These are phyloP conservation scores for Salvia miltiorrhiza DNA, from an alignment of 257 asterid species.

Conservation along the genomic window DNA sequence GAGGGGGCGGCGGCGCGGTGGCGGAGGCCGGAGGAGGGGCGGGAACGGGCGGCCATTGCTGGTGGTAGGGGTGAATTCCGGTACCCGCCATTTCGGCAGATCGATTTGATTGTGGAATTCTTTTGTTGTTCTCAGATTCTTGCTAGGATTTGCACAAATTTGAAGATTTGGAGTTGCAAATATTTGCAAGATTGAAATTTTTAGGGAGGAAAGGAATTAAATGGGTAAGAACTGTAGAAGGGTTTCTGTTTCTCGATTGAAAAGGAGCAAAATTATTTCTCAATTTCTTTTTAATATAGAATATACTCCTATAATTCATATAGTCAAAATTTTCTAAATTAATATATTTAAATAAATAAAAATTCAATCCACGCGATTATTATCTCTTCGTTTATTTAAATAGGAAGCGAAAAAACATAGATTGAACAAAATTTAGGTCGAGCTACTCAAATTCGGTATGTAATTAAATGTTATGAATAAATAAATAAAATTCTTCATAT, in stretches of 20 bases:
- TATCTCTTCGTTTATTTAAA: too few species aligned
- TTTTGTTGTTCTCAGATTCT: not conserved
- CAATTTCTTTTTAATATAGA: not conserved
- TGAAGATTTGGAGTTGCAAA: not conserved
- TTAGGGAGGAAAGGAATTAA: not conserved
- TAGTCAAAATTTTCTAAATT: too few species aligned
- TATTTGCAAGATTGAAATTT: not conserved
- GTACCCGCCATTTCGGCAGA: slow-evolving; percentile 43
- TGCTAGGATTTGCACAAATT: not conserved
- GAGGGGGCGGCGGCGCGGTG: slow-evolving; percentile 44
- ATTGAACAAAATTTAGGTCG: not conserved
- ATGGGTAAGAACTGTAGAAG: not conserved
- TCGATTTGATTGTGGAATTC: not conserved
- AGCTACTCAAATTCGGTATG: not conserved
- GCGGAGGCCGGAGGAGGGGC: slow-evolving; percentile 45
- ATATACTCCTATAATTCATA: too few species aligned
- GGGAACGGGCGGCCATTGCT: slow-evolving; percentile 67
- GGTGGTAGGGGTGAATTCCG: slow-evolving; percentile 82
- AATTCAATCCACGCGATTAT: too few species aligned
- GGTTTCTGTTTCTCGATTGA: slow-evolving; percentile 14
- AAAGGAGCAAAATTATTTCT: not conserved
- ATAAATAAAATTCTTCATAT: too few species aligned
- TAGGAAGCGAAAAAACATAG: not conserved
- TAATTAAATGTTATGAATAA: too few species aligned
- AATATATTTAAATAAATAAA: too few species aligned